Conservation (phyloP, 129 eudicot species). For the Flaveria ramosissima region DNA sequence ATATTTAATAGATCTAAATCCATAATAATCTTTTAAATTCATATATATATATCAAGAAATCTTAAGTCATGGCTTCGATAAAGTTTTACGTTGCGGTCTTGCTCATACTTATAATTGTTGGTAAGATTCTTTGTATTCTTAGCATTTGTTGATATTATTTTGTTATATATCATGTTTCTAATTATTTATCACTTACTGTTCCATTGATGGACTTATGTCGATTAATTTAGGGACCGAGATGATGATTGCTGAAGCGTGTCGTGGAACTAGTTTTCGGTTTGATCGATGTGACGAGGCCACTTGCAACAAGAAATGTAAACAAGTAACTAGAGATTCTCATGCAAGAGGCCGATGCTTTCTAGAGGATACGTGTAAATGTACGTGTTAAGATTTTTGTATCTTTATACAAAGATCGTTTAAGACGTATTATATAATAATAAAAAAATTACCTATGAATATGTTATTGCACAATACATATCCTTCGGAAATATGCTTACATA, state of each 20-base stretch:
- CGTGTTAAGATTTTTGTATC: neutral
- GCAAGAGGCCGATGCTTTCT: neutral
- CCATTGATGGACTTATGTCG: no score
- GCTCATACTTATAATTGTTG: neutral
- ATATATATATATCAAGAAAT: neutral
- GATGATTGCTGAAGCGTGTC: neutral
- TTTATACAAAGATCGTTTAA: neutral
- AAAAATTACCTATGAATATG: neutral
- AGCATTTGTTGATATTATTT: neutral
- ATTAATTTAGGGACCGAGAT: neutral
- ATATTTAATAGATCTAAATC: neutral
- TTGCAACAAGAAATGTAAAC: neutral
- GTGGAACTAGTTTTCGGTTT: neutral
- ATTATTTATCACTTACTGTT: neutral
- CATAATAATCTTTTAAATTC: neutral
- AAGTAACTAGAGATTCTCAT: neutral
- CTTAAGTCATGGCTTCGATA: neutral
- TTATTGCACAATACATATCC: neutral
- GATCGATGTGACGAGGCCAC: neutral
- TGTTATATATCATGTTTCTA: neutral
- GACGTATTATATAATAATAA: no score
- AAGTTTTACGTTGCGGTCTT: neutral
- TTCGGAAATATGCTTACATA: neutral
- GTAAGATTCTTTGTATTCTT: neutral
- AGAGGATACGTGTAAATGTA: constrained; percentile 5